Evolutionary conservation across 768 basidiomycete species (phyloP).

Genomic region (Trametes villosa): DNA sequence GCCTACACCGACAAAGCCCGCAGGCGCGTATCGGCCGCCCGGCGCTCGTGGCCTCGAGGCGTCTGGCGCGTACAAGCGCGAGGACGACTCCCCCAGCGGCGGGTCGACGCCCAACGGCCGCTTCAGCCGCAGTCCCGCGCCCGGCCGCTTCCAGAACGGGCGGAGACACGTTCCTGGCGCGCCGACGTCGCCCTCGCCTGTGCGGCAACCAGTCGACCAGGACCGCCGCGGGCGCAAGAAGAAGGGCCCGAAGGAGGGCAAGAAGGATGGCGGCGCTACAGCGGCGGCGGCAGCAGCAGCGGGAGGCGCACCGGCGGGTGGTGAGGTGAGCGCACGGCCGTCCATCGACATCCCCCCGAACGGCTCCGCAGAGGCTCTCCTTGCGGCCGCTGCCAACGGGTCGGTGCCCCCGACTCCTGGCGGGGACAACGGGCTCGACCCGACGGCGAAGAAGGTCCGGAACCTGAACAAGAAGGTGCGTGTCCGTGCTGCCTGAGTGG

Average conservation of each 20-base stretch:
- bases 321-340: conserved; percentile 31
- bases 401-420: conserved; percentile 59
- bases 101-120: conserved; percentile 65
- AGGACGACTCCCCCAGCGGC: conserved; percentile 75
- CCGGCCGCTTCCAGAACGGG: conserved; percentile 43
- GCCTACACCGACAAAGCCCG: conserved; percentile 62
- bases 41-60: conserved; percentile 90
- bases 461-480: conserved; percentile 91
- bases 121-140: conserved; percentile 61
- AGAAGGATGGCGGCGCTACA: conserved; percentile 37
- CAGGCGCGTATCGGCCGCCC: conserved; percentile 92
- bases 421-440: conserved; percentile 65
- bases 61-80: conserved; percentile 86
- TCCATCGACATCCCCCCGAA: conserved; percentile 44
- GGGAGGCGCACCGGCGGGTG: conserved; percentile 8
- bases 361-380: conserved; percentile 11
- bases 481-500: background rate
- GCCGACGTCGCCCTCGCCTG: conserved; percentile 51
- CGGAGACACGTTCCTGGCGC: conserved; percentile 77
- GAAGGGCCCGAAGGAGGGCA: conserved; percentile 50
- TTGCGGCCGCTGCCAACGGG: conserved; percentile 26
- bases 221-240: conserved; percentile 65
- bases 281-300: background rate
- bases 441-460: conserved; percentile 88
- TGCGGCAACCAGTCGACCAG: conserved; percentile 46